Conservation (phyloP, 345 rosid genomes). For the Angophora floribunda region DNA sequence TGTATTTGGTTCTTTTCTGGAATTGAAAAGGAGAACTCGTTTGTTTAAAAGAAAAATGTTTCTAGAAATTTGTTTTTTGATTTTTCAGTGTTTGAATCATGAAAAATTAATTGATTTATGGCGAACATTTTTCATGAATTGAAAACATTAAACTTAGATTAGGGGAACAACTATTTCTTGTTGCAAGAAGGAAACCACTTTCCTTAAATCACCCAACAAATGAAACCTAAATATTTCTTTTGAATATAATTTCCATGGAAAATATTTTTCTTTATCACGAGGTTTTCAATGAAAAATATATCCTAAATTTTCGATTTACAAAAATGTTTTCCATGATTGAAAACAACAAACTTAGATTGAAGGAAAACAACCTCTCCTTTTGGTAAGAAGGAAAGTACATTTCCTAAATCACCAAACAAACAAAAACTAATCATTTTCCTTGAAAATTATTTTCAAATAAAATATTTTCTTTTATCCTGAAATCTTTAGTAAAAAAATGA, state of each 20-base stretch:
- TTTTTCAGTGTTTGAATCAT: background rate
- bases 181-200: background rate
- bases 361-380: background rate
- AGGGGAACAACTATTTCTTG: background rate
- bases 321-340: background rate
- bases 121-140: background rate
- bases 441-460: too few relatives aligned
- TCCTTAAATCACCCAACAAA: background rate
- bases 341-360: too few relatives aligned
- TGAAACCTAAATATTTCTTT: background rate
- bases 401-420: too few relatives aligned
- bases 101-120: fast-evolving
- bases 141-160: background rate
- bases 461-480: too few relatives aligned
- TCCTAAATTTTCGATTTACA: too few relatives aligned
- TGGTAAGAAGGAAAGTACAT: too few relatives aligned
- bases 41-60: background rate
- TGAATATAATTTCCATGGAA: background rate
- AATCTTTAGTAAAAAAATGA: too few relatives aligned
- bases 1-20: background rate
- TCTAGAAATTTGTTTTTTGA: background rate
- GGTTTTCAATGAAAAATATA: background rate
- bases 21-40: background rate
- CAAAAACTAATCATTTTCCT: background rate
- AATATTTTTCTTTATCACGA: background rate